Conservation (phyloP, 2,329 filamentous ascomycete genomes). For the Exserohilum rostratum region DNA sequence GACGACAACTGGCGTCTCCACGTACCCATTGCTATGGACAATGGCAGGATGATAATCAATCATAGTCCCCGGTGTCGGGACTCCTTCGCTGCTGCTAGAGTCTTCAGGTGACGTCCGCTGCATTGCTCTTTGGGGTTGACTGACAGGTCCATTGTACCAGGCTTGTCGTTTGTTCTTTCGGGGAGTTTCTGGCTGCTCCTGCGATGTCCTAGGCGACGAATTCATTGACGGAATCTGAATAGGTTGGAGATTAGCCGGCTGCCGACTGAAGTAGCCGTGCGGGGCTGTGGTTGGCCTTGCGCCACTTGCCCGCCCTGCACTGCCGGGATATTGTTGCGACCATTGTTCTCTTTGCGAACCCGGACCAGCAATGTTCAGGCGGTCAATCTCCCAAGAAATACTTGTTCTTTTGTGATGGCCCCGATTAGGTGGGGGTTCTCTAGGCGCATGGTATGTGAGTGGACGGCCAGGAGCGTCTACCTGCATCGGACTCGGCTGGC, state of each 20-base stretch:
- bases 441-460: slow-evolving; percentile 46
- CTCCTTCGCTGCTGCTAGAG: slow-evolving; percentile 61
- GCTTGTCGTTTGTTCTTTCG: slow-evolving; percentile 70
- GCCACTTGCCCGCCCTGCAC: slow-evolving; percentile 24
- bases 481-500: slow-evolving; percentile 77
- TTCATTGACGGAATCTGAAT: slow-evolving; percentile 41
- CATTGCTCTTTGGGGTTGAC: slow-evolving; percentile 32
- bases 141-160: slow-evolving; percentile 69
- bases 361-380: slow-evolving; percentile 66
- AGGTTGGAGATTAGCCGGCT: slow-evolving; percentile 25
- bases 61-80: slow-evolving; percentile 59
- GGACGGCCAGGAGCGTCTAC: slow-evolving; percentile 63
- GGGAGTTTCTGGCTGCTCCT: slow-evolving; percentile 55
- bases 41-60: slow-evolving; percentile 61
- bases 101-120: slow-evolving; percentile 62
- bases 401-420: slow-evolving; percentile 43
- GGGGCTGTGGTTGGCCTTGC: slow-evolving; percentile 46
- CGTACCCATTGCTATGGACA: slow-evolving; percentile 56
- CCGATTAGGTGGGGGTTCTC: slow-evolving; percentile 31
- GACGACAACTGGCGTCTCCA: slow-evolving; percentile 52
- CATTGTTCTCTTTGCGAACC: slow-evolving; percentile 47
- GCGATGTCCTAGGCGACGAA: slow-evolving; percentile 45
- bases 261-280: slow-evolving; percentile 44
- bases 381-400: slow-evolving; percentile 68
- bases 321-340: slow-evolving; percentile 37